These are phyloP conservation scores for Tetracladium marchalianum DNA, from an alignment of 495 filamentous ascomycete genomes.

Conservation along the genomic window DNA sequence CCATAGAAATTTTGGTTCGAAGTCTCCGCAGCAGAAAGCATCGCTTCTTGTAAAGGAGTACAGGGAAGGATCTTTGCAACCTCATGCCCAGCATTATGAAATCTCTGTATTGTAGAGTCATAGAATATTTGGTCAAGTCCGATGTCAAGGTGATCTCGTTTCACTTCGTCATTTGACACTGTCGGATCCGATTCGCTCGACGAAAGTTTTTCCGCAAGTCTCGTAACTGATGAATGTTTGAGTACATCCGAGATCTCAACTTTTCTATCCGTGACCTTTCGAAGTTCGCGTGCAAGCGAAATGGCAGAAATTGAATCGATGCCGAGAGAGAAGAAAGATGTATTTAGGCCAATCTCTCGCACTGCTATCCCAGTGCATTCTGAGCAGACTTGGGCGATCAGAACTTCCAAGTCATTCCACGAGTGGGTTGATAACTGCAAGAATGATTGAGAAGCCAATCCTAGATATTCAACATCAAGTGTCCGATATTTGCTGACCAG, in stretches of 20 bases:
- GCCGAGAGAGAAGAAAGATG: slow-evolving; percentile 54
- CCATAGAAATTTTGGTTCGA: slow-evolving; percentile 32
- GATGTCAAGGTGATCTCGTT: not conserved
- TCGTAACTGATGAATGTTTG: slow-evolving; percentile 45
- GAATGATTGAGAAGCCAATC: slow-evolving; percentile 8
- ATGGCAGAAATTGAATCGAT: slow-evolving; percentile 80
- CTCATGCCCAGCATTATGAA: slow-evolving; percentile 22
- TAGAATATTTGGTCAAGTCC: slow-evolving; percentile 30
- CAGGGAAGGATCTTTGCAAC: slow-evolving; percentile 58
- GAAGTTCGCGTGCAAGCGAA: slow-evolving; percentile 43
- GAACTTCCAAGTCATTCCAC: slow-evolving; percentile 29
- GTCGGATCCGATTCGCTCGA: not conserved
- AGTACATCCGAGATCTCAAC: slow-evolving; percentile 55
- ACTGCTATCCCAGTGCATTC: slow-evolving; percentile 35
- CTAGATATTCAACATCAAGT: slow-evolving; percentile 13
- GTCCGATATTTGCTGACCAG: slow-evolving; percentile 26
- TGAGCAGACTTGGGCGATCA: slow-evolving; percentile 40
- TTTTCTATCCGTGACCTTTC: slow-evolving; percentile 27
- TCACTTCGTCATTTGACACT: not conserved
- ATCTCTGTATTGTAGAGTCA: slow-evolving; percentile 21
- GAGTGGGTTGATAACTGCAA: slow-evolving; percentile 18
- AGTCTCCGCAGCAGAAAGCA: slow-evolving; percentile 39
- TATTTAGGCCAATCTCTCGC: slow-evolving; percentile 33
- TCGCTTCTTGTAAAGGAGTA: slow-evolving; percentile 73
- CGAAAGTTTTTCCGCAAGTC: slow-evolving; percentile 28